phyloP scores from a whole-genome alignment of 352 stramenopile species.

The Pythium dissimile region DNA sequence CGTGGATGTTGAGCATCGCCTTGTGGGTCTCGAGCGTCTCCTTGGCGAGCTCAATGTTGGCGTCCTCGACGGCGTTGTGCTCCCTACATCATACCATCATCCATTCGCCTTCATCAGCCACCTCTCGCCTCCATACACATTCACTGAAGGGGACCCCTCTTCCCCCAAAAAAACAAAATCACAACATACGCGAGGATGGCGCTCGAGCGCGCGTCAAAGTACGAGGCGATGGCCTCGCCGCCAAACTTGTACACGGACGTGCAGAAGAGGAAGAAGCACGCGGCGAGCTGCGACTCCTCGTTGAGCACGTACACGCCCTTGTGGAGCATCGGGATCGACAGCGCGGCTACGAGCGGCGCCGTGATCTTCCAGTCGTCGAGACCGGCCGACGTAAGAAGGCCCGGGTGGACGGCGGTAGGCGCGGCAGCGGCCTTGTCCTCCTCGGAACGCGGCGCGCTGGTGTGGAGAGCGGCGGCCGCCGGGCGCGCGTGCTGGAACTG shows the following conservation, averaged over 20 bases:
- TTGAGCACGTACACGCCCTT: conserved; percentile 88
- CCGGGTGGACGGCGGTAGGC: conserved; percentile 33
- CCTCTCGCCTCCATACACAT: not conserved
- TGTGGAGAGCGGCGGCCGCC: conserved; percentile 42
- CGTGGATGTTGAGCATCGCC: conserved; percentile 80
- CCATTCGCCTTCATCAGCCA: not conserved
- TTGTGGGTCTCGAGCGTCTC: conserved; percentile 81
- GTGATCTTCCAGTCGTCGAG: conserved; percentile 87
- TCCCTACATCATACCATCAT: conserved; percentile 52
- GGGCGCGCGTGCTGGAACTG: conserved; percentile 40
- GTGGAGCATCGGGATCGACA: conserved; percentile 72
- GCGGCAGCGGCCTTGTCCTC: conserved; percentile 30
- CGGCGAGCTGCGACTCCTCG: conserved; percentile 80
- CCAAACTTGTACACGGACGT: conserved; percentile 86
- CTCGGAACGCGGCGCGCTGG: conserved; percentile 48
- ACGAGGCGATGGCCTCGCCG: conserved; percentile 76
- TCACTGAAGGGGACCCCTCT: not conserved
- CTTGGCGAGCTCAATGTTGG: conserved; percentile 79
- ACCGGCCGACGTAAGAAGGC: conserved; percentile 58
- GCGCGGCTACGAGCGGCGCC: conserved; percentile 60
- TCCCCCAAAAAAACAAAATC: not conserved
- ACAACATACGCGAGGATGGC: conserved; percentile 66
- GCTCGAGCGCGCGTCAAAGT: conserved; percentile 73
- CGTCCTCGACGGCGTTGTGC: conserved; percentile 83
- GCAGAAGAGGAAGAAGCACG: conserved; percentile 85